These are phyloP conservation scores for Leccinum solheimii DNA, from an alignment of 1,284 basidiomycete species.

Conservation along the genomic window DNA sequence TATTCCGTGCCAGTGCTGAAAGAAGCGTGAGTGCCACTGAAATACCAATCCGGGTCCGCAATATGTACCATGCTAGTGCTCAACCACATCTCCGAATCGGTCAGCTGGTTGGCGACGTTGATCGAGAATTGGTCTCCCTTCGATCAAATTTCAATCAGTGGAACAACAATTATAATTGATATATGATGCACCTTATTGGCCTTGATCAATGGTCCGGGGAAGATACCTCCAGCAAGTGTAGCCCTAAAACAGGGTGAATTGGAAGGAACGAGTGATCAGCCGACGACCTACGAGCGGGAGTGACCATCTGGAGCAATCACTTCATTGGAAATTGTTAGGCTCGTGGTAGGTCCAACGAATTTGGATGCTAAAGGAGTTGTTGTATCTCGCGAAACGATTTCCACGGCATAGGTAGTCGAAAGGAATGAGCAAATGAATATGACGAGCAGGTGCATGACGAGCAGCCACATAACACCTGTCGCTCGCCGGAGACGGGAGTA, in stretches of 20 bases:
- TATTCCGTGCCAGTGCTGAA: slow-evolving; percentile 41
- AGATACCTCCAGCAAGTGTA: slow-evolving; percentile 31
- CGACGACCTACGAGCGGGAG: slow-evolving; percentile 33
- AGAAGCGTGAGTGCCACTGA: slow-evolving; percentile 27
- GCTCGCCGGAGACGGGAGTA: slow-evolving; percentile 1
- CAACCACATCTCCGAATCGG: slow-evolving; percentile 31
- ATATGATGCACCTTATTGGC: slow-evolving; percentile 31
- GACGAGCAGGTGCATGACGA: slow-evolving; percentile 15
- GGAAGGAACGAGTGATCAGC: background rate
- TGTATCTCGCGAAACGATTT: slow-evolving; percentile 19
- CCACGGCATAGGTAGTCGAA: slow-evolving; percentile 16
- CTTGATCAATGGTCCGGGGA: slow-evolving; percentile 39
- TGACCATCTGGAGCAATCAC: slow-evolving; percentile 44
- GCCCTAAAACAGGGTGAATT: slow-evolving; percentile 15
- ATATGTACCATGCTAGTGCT: slow-evolving; percentile 34
- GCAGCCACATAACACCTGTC: background rate
- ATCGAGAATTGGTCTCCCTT: slow-evolving; percentile 30
- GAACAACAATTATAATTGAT: background rate
- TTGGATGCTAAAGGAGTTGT: background rate
- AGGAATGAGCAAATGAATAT: slow-evolving; percentile 7
- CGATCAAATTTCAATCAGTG: slow-evolving; percentile 37
- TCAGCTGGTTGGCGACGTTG: slow-evolving; percentile 32
- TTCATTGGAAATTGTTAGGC: slow-evolving; percentile 37
- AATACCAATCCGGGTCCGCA: slow-evolving; percentile 18
- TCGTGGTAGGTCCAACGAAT: slow-evolving; percentile 31